A percentile compares a stretch with the other conserved stretches of the same genome.
Conservation (phyloP, 352 stramenopile genomes). For the Phytophthora fragariaefolia region DNA sequence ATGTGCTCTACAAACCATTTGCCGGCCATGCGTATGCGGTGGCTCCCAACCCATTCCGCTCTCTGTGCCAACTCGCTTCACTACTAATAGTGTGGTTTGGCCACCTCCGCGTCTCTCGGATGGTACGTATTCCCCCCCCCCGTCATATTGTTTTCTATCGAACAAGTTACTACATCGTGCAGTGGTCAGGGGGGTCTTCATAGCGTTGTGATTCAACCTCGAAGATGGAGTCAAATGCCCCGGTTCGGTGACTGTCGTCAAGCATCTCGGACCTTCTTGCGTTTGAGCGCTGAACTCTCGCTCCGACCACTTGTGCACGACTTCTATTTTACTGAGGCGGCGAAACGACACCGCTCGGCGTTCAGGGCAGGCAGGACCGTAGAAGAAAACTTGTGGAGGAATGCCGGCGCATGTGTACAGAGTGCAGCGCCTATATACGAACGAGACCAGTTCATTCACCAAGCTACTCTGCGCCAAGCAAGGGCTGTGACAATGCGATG, state of each 20-base stretch:
- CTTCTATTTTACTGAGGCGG: conserved; percentile 13
- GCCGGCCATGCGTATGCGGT: too few species aligned
- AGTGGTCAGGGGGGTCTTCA: too few species aligned
- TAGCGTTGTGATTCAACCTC: too few species aligned
- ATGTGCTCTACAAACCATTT: too few species aligned
- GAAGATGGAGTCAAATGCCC: neutral
- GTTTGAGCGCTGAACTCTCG: conserved; percentile 19
- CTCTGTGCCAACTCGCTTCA: too few species aligned
- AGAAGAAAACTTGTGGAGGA: conserved; percentile 10
- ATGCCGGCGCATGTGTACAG: neutral
- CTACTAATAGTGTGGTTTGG: too few species aligned
- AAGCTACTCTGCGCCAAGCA: neutral
- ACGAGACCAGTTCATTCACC: conserved; percentile 19
- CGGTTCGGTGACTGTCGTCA: neutral
- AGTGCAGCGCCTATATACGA: neutral
- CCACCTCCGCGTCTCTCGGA: too few species aligned
- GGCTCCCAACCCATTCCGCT: too few species aligned
- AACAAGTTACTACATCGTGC: too few species aligned
- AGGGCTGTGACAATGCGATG: conserved; percentile 1
- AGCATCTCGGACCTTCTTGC: too few species aligned
- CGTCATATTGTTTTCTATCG: too few species aligned
- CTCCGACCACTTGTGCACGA: conserved; percentile 13
- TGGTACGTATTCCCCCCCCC: too few species aligned
- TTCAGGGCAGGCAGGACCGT: conserved; percentile 16
- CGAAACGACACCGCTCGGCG: conserved; percentile 24